Base-by-base conservation (phyloP, 176 grass and related monocot genomes). In the Bothriochloa decipiens region DNA sequence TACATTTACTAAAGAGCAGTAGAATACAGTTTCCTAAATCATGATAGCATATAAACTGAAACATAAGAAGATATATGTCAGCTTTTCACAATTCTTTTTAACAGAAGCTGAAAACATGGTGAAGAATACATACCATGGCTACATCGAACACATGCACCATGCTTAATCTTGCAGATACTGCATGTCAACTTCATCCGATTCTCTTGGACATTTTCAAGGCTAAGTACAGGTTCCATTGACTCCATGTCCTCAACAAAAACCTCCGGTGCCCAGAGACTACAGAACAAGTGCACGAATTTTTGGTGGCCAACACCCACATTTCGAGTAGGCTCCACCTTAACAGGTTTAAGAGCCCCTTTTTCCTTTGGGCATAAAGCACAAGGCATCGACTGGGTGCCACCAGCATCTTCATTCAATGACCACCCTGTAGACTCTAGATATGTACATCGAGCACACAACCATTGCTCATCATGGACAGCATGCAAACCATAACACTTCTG, bases 401-500 rank as follows among this genome's bases (percentile, higher is more conserved):
- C 42, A 2, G 27, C 64, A 68, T 86, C 69, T 76, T 80, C 86
- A 81, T 67, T 83, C 15, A 20, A 61, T n/a, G 15, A 75, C 23
- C 40, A 33, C 27, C 36, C 83, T 87, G 70, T 37, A 2, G 83
- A 87, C 83, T 92, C 77, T 72, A 88, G 81, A 81, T 86, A 81
- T 70, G 77, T 96, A 90, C 96, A 99, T 83, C 84, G 83, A 88
- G 88, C 62, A 68, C 96, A 99, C 20, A 89, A 66, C 96, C 93
- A 99, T 41, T 72, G 73, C 20, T 90, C 81, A 35, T 89, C 78
- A 15, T 81, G 89, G 67, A 87, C 61, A 43, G 75, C 70, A 91
- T 81, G 86, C 91, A 99, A 89, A 68, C 96, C 96, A 65, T 99
- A 99, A 88, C 96, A 99, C 79, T 89, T 96, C 84, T 94, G 96